Evolutionary conservation across 148 eudicot genomes (phyloP).

Genomic region (Limonium bicolor): DNA sequence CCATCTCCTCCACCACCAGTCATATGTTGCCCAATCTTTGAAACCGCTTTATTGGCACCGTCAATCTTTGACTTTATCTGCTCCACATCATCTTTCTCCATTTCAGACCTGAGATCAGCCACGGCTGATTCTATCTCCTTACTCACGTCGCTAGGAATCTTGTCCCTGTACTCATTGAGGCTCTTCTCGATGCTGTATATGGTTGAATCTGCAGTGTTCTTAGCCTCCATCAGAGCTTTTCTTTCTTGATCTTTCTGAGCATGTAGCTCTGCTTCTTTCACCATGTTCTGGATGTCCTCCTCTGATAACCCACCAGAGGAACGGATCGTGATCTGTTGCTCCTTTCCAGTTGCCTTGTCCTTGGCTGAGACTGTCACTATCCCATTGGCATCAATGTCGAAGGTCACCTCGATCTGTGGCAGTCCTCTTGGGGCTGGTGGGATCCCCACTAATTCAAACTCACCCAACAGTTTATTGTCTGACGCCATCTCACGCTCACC

Average conservation of each 20-base stretch:
- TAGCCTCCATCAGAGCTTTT: conserved; percentile 59
- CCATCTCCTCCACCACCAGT: conserved; percentile 37
- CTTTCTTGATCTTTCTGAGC: conserved; percentile 82
- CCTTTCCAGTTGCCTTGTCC: conserved; percentile 79
- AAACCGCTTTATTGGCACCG: conserved; percentile 72
- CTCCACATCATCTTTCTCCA: conserved; percentile 45
- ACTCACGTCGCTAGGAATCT: conserved; percentile 54
- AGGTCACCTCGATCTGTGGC: conserved; percentile 95
- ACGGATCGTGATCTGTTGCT: conserved; percentile 84
- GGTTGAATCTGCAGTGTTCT: conserved; percentile 76
- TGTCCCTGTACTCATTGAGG: conserved; percentile 64
- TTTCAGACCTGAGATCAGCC: conserved; percentile 52
- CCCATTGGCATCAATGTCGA: conserved; percentile 96
- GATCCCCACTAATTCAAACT: conserved; percentile 85
- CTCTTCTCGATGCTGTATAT: conserved; percentile 87
- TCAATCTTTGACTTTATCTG: conserved; percentile 77
- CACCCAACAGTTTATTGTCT: conserved; percentile 81
- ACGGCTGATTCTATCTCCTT: conserved; percentile 70
- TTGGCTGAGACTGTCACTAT: conserved; percentile 89
- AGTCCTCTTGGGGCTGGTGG: conserved; percentile 96
- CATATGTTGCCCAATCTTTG: conserved; percentile 94
- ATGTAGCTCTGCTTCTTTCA: conserved; percentile 77
- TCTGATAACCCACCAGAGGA: conserved; percentile 90
- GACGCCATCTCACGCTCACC: conserved; percentile 97
- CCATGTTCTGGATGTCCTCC: conserved; percentile 78